Evolutionary conservation across 2,329 filamentous ascomycete genomes (phyloP).

Genomic region (Coniosporium tulheliwenetii): DNA sequence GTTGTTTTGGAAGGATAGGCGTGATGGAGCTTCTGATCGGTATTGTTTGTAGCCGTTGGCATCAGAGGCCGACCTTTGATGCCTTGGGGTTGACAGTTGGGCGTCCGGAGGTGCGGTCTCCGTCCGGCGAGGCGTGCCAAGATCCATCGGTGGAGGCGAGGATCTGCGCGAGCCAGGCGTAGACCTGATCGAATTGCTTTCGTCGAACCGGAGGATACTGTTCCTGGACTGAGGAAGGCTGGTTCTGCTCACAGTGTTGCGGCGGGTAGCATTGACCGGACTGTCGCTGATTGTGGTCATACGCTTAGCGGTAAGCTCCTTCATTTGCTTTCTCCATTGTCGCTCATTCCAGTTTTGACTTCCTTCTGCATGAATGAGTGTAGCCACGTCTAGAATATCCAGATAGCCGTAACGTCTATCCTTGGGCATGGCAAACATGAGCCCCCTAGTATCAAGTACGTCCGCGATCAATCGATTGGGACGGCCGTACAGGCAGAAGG

Average conservation of each 20-base stretch:
- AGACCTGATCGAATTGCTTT: conserved; percentile 23
- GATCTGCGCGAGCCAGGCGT: conserved; percentile 27
- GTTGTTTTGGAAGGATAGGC: conserved; percentile 19
- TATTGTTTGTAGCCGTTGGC: conserved; percentile 26
- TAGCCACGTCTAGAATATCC: conserved; percentile 71
- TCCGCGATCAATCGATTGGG: conserved; percentile 78
- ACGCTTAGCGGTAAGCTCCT: conserved; percentile 68
- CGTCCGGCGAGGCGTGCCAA: conserved; percentile 18
- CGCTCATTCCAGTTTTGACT: conserved; percentile 67
- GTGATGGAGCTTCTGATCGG: conserved; percentile 22
- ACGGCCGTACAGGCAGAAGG: conserved; percentile 79
- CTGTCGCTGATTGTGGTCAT: conserved; percentile 45
- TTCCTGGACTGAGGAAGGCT: conserved; percentile 18
- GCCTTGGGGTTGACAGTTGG: conserved; percentile 15
- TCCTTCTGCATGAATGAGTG: conserved; percentile 62
- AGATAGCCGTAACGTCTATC: conserved; percentile 79
- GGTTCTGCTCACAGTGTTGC: conserved; percentile 26
- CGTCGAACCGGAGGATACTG: conserved; percentile 25
- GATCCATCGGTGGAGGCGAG: conserved; percentile 21
- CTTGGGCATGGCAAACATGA: conserved; percentile 97
- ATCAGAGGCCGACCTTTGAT: conserved; percentile 35
- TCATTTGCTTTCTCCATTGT: conserved; percentile 80
- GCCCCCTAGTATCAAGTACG: conserved; percentile 66
- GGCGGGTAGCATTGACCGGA: conserved; percentile 12
- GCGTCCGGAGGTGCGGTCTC: conserved; percentile 25